Conservation (phyloP, 2,329 filamentous ascomycete genomes). For the Colletotrichum cordylinicola region DNA sequence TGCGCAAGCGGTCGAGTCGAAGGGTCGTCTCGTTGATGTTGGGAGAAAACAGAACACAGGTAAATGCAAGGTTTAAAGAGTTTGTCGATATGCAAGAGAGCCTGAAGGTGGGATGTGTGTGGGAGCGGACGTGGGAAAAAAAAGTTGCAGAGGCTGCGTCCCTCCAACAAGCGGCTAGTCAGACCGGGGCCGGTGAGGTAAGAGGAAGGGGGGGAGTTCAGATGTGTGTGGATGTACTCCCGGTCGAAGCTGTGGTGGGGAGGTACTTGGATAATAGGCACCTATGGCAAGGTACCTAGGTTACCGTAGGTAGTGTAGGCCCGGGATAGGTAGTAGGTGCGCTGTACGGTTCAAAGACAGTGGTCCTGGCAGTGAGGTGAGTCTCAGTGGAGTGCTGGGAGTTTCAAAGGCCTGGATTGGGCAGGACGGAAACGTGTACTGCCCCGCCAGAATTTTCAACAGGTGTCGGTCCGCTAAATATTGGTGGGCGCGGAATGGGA, state of each 20-base stretch:
- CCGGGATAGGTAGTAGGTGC: background rate
- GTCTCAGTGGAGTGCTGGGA: background rate
- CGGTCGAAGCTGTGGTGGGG: background rate
- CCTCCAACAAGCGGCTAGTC: background rate
- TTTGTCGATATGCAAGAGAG: constrained; percentile 20
- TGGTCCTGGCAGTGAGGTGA: background rate
- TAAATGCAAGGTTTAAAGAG: constrained; percentile 18
- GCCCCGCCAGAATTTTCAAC: background rate
- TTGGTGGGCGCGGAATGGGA: constrained; percentile 21
- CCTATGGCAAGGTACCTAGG: background rate
- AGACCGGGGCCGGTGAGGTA: constrained; percentile 5
- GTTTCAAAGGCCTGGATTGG: background rate
- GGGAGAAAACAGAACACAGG: background rate
- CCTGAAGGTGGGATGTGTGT: constrained; percentile 20
- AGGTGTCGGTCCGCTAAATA: constrained; percentile 11
- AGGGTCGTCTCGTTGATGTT: constrained; percentile 9
- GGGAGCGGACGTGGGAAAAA: constrained; percentile 13
- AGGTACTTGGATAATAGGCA: background rate
- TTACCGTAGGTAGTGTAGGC: background rate
- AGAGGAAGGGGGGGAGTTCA: background rate
- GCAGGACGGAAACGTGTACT: background rate
- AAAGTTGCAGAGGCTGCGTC: constrained; percentile 8
- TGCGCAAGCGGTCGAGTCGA: constrained; percentile 21
- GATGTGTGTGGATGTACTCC: background rate
- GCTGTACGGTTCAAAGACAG: background rate